Base-by-base conservation (phyloP, 768 basidiomycete genomes). In the Tubosaeta sp. region DNA sequence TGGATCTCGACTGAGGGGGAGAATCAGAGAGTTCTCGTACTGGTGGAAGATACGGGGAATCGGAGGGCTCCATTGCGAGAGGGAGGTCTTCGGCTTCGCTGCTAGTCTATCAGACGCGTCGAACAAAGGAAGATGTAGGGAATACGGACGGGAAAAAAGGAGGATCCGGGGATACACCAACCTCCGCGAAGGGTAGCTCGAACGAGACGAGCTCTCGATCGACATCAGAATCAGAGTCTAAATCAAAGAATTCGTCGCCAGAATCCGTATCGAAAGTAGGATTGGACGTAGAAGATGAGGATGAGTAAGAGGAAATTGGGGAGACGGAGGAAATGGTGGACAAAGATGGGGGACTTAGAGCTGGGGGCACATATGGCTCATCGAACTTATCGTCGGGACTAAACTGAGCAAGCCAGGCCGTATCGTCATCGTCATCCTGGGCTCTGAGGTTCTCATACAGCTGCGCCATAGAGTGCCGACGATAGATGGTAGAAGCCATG, bases 381-480 rank as follows among this genome's bases (percentile, higher is more conserved):
- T 65, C 61, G 7, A 53, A 57, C 54, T 71, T 69, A 47, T 69
- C 67, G 32, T 71, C 69, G 29, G 65, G 66, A 19, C 64, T 69
- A 46, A 53, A 69, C 56, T 71, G 67, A 17, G 68, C 69, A 14
- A 69, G 67, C 68, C 68, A 69, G 41, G 67, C 65, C 56, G 66
- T 57, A 48, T 71, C 67, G 37, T 69, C 67, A 22, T 69, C 69
- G 11, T 71, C 68, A 43, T 65, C 68, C 48, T 71, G 68, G 16
- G 68, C 68, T 35, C 57, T 65, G 22, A 69, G 68, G 44, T 69
- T 69, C 41, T 69, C 69, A 25, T 69, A 69, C 2, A 69, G 67
- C 33, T 67, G 70, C 9, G 62, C 68, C 68, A 69, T 71, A 31
- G 68, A 69, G 56, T 69, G 65, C 56, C 68, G 68, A 59, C 68